Evolutionary conservation across 2,329 filamentous ascomycete species (phyloP), one percentile per base, ranked within the genome.

Genomic region (Elsinoe australis): DNA sequence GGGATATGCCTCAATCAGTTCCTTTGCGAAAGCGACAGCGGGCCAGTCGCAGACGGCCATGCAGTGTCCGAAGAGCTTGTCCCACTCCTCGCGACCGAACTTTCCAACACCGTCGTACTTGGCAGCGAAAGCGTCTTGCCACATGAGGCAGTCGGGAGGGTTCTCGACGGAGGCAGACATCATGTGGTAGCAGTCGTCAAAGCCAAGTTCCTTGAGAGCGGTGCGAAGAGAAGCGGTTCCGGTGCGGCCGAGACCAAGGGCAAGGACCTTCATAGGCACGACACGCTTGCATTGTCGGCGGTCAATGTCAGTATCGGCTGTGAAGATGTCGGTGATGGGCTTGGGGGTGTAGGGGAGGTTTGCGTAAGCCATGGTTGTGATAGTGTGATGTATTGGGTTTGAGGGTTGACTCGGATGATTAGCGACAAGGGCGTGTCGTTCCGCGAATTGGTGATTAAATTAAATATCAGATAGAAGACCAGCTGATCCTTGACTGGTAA

Each of bases 171-270:
- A 79, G 55, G 76, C 78, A 57, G 74, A 80, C 77, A 83, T 81
- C 80, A 83, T 83, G 69, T 85, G 82, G 71, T 85, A 85, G 52
- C 77, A 81, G 63, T 83, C 78, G 56, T 75, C 69, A 62, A 80
- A 84, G 53, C 82, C 82, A 32, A 85, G 71, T 56, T 78, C 70
- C 59, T 80, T 74, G 61, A 85, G 73, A 15, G 82, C 82, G 34
- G 74, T 75, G 52, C 80, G 74, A 59, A 85, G 75, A 34, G 80
- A 85, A 26, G 80, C 76, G 58, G 83, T 86, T 59, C 82, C 82
- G 6, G 82, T 87, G 53, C 82, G 74, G 49, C 80, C 80, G 14
- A 85, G 72, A 36, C 82, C 83, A 0, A 87, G 72, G 38, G 81
- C 75, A 26, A 87, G 76, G 38, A 87, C 78, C 61, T 78, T 78